Conservation (phyloP, 371 early-diverging fungal species). For the Coemansia sp. region DNA sequence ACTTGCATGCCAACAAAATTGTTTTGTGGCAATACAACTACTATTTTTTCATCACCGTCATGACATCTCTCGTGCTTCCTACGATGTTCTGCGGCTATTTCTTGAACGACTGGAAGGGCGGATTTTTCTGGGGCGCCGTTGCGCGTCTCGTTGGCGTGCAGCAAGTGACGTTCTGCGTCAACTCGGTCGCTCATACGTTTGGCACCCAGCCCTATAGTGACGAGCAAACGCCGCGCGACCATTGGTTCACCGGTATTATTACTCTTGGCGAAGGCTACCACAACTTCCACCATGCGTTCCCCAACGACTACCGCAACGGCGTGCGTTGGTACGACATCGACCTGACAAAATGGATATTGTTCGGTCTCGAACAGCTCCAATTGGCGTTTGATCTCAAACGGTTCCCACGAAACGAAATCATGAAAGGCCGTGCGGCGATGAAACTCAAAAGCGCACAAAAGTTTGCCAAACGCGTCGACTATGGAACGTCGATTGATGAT, state of each 20-base stretch:
- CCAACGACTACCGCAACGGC: constrained; percentile 92
- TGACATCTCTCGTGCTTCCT: constrained; percentile 73
- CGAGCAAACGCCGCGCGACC: constrained; percentile 75
- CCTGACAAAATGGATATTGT: constrained; percentile 91
- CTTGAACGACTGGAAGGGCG: constrained; percentile 85
- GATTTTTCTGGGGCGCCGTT: constrained; percentile 80
- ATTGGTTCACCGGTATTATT: constrained; percentile 74
- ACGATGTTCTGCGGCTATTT: constrained; percentile 75
- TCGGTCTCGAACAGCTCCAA: constrained; percentile 62
- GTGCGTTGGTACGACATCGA: constrained; percentile 85
- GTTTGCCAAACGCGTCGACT: constrained; percentile 63
- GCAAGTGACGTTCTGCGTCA: constrained; percentile 92
- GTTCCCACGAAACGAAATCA: constrained; percentile 86
- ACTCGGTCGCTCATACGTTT: constrained; percentile 79
- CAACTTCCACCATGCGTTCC: constrained; percentile 93
- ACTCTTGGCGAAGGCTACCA: constrained; percentile 84
- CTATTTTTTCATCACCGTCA: constrained; percentile 68
- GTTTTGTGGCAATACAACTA: constrained; percentile 78
- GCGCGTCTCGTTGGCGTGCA: constrained; percentile 80
- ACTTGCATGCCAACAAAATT: constrained; percentile 73
- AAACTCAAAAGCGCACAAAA: constrained; percentile 72
- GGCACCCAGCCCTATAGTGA: constrained; percentile 79
- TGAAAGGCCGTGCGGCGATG: constrained; percentile 72
- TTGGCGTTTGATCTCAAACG: constrained; percentile 78
- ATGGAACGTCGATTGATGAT: constrained; percentile 69